phyloP scores from a whole-genome alignment of 1,284 basidiomycete genomes.

The Ceratobasidium sp. region DNA sequence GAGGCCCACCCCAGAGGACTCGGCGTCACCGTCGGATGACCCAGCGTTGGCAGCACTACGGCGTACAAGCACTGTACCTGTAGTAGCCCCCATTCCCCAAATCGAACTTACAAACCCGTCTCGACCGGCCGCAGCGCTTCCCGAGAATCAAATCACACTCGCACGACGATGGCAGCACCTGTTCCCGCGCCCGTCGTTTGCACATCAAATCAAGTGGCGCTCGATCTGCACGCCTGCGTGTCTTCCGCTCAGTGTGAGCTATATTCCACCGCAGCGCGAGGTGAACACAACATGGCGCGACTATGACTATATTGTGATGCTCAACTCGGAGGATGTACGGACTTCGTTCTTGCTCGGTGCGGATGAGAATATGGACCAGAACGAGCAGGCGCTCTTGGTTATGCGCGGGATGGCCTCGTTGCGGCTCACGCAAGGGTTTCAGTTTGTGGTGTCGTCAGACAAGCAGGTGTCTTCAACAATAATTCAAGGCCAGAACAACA shows the following conservation, averaged over 20 bases:
- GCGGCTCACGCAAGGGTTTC: conserved; percentile 95
- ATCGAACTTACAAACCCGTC: conserved; percentile 68
- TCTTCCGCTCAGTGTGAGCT: conserved; percentile 93
- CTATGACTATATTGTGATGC: conserved; percentile 83
- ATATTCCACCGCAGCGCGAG: conserved; percentile 83
- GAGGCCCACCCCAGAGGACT: conserved; percentile 34
- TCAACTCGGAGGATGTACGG: conserved; percentile 81
- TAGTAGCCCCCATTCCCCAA: conserved; percentile 42
- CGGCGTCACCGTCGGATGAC: conserved; percentile 39
- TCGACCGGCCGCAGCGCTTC: conserved; percentile 68
- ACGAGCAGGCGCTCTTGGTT: conserved; percentile 84
- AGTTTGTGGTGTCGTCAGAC: conserved; percentile 78
- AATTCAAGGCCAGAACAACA: conserved; percentile 48
- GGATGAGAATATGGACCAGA: conserved; percentile 62
- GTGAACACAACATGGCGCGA: conserved; percentile 85
- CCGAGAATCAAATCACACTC: conserved; percentile 76
- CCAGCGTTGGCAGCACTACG: conserved; percentile 26
- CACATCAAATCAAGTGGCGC: conserved; percentile 94
- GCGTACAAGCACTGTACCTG: conserved; percentile 32
- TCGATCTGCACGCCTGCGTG: conserved; percentile 87
- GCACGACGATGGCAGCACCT: conserved; percentile 91
- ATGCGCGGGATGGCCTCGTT: conserved; percentile 96
- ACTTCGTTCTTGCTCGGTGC: conserved; percentile 75
- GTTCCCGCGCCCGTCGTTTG: conserved; percentile 81
- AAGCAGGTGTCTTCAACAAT: conserved; percentile 48